These are phyloP conservation scores for Globisporangium echinulatum DNA, from an alignment of 352 stramenopile genomes.

Conservation along the genomic window DNA sequence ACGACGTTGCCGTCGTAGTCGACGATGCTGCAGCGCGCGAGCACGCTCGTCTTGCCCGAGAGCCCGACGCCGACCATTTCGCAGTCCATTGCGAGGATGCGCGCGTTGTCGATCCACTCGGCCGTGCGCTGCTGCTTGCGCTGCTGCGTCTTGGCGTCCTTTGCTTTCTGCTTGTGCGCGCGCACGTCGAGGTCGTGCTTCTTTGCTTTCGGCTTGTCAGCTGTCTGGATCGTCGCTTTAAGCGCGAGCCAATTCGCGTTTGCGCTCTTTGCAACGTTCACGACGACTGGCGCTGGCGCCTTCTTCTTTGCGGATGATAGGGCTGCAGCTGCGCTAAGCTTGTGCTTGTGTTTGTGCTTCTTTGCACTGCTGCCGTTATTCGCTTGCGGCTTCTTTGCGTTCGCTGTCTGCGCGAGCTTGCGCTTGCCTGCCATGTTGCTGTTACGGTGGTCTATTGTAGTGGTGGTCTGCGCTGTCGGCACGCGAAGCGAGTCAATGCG, in stretches of 20 bases:
- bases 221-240: conserved; percentile 61
- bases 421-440: conserved; percentile 17
- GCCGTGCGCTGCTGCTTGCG: conserved; percentile 43
- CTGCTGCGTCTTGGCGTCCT: conserved; percentile 40
- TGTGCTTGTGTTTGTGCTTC: conserved; percentile 21
- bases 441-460: not conserved
- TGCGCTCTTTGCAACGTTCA: conserved; percentile 16
- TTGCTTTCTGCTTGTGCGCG: conserved; percentile 34
- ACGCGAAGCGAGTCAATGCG: no score
- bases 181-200: conserved; percentile 33
- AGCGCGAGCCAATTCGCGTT: conserved; percentile 76
- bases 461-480: no score
- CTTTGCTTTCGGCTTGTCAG: conserved; percentile 23
- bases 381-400: conserved; percentile 6
- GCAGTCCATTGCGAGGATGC: conserved; percentile 85
- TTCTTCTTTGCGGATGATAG: conserved; percentile 15
- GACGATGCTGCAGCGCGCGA: conserved; percentile 85
- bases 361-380: conserved; percentile 18
- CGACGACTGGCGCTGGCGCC: not conserved
- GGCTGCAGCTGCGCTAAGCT: conserved; percentile 3
- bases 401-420: conserved; percentile 9
- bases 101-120: conserved; percentile 73
- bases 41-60: conserved; percentile 67
- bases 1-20: conserved; percentile 78
- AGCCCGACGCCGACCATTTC: conserved; percentile 85